Percentiles rank a stretch among this genome's conserved stretches.
These are phyloP conservation scores for Leccinum pseudoinsigne DNA, from an alignment of 1,284 basidiomycete genomes.

Conservation along the genomic window DNA sequence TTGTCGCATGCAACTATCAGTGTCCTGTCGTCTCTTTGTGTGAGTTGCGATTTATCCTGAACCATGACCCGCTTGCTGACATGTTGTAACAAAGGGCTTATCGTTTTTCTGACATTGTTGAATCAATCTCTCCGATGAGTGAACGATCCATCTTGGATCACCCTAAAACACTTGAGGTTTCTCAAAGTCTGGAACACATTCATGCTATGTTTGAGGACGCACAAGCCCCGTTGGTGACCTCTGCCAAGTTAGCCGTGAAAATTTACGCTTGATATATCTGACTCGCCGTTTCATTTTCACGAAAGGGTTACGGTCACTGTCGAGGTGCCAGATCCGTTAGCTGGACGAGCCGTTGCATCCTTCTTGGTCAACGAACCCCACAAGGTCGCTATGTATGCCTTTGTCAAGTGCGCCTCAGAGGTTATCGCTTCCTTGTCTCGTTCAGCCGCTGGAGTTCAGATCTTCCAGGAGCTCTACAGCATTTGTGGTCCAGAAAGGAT, in stretches of 20 bases:
- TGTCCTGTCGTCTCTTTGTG: conserved; percentile 56
- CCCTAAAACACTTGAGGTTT: conserved; percentile 52
- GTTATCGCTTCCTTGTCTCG: conserved; percentile 86
- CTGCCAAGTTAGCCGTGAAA: conserved; percentile 57
- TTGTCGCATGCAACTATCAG: conserved; percentile 80
- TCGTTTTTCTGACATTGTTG: conserved; percentile 55
- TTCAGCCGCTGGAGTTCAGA: conserved; percentile 69
- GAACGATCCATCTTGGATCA: conserved; percentile 43
- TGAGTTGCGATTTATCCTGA: conserved; percentile 42
- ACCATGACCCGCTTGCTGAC: conserved; percentile 7
- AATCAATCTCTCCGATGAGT: conserved; percentile 33
- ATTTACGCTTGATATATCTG: conserved; percentile 14
- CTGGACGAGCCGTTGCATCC: conserved; percentile 79
- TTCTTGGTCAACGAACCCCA: conserved; percentile 90
- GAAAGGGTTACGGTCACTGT: conserved; percentile 79
- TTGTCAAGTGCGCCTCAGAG: conserved; percentile 78
- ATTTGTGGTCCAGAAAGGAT: conserved; percentile 86
- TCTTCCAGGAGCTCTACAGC: conserved; percentile 83
- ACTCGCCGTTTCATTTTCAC: conserved; percentile 37
- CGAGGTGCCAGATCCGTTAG: conserved; percentile 66
- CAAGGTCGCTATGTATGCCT: conserved; percentile 78
- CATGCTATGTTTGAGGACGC: conserved; percentile 65
- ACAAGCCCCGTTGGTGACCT: conserved; percentile 47
- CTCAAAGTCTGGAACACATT: conserved; percentile 59
- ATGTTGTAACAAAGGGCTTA: conserved; percentile 66